A percentile compares a stretch with the other conserved stretches of the same genome.
Evolutionary conservation across 495 filamentous ascomycete genomes (phyloP).

Genomic region (Oleoguttula mirabilis): DNA sequence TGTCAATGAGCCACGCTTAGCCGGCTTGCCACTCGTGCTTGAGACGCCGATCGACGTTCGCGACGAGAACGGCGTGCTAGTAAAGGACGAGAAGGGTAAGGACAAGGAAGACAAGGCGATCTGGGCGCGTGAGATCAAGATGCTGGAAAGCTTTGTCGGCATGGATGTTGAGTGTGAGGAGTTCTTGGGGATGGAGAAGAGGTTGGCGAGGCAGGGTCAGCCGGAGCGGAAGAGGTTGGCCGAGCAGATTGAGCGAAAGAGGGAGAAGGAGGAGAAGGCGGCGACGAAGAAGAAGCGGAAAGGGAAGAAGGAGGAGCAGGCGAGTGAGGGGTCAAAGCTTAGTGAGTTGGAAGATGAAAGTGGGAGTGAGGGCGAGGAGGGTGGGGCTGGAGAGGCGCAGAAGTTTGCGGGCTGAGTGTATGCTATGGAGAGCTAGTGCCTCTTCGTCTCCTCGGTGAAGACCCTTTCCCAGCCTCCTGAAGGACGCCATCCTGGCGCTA

Average conservation of each 20-base stretch:
- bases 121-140: constrained; percentile 34
- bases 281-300: constrained; percentile 12
- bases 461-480: too few relatives aligned
- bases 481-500: too few relatives aligned
- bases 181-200: constrained; percentile 51
- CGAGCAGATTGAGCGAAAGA: constrained; percentile 62
- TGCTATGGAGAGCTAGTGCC: too few relatives aligned
- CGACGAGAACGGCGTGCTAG: constrained; percentile 39
- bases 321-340: constrained; percentile 4
- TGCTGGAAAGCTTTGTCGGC: constrained; percentile 78
- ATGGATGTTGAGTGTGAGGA: constrained; percentile 59
- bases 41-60: constrained; percentile 81
- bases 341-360: constrained; percentile 2
- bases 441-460: too few relatives aligned
- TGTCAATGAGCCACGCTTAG: constrained; percentile 68
- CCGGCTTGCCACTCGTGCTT: constrained; percentile 77
- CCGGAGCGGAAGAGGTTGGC: constrained; percentile 61
- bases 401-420: too few relatives aligned
- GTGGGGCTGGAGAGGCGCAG: too few relatives aligned
- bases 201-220: constrained; percentile 54
- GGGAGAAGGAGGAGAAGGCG: constrained; percentile 34
- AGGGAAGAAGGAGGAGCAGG: constrained; percentile 12
- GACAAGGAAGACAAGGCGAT: constrained; percentile 57
- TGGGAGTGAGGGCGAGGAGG: background rate
- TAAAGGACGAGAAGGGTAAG: constrained; percentile 53